phyloP scores from a whole-genome alignment of 768 basidiomycete species.

The Leccinum variicolor region DNA sequence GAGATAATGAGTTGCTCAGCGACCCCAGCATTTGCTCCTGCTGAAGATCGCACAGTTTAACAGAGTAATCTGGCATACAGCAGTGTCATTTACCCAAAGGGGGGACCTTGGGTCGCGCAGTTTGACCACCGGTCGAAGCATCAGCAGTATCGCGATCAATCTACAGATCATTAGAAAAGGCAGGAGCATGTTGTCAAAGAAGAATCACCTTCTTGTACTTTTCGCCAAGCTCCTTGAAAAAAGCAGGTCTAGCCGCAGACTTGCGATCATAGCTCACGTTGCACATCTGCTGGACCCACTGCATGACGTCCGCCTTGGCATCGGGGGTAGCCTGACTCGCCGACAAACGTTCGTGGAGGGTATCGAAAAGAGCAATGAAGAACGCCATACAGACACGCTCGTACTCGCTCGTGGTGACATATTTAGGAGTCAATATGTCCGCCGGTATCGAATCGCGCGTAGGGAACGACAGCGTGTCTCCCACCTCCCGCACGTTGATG shows the following conservation, averaged over 20 bases:
- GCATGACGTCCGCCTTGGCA: background rate
- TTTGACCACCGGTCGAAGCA: background rate
- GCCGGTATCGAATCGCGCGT: background rate
- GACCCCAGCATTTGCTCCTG: background rate
- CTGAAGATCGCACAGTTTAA: background rate
- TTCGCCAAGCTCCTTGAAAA: background rate
- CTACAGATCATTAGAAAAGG: background rate
- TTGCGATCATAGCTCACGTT: background rate
- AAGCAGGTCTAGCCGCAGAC: background rate
- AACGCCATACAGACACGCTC: background rate
- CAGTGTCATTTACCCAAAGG: background rate
- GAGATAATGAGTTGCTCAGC: background rate
- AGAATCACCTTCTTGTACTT: background rate
- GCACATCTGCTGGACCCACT: background rate
- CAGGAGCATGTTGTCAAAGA: background rate
- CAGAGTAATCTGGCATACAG: no score
- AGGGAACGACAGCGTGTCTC: background rate
- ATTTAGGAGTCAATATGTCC: background rate
- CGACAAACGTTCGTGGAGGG: background rate
- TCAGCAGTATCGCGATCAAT: background rate
- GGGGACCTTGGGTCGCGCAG: background rate
- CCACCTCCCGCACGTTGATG: background rate
- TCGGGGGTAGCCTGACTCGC: background rate
- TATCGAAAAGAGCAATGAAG: constrained; percentile 13
- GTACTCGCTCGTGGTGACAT: background rate